Percentiles rank a stretch among this genome's conserved stretches.
Conservation (phyloP, 2,329 filamentous ascomycete genomes). For the Bipolaris oryzae region DNA sequence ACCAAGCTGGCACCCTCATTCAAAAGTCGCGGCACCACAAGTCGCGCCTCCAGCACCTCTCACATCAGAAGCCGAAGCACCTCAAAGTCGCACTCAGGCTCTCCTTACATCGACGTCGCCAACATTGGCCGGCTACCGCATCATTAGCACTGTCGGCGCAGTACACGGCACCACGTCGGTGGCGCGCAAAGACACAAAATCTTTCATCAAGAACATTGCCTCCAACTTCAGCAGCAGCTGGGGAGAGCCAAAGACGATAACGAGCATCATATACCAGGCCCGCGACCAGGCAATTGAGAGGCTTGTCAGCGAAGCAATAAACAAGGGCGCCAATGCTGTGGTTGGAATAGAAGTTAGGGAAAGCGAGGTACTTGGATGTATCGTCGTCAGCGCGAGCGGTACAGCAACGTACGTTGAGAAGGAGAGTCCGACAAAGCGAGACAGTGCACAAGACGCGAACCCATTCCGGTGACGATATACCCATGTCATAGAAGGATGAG, state of each 20-base stretch:
- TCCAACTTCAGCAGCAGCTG: conserved; percentile 27
- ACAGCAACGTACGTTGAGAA: conserved; percentile 42
- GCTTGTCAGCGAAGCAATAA: conserved; percentile 42
- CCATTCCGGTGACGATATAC: conserved; percentile 10
- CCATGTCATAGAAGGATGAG: not conserved
- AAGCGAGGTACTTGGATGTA: conserved; percentile 42
- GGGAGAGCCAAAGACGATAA: conserved; percentile 41
- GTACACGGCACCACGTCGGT: conserved; percentile 43
- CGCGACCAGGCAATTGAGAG: conserved; percentile 45
- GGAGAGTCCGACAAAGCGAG: conserved; percentile 25
- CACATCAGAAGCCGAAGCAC: conserved; percentile 31
- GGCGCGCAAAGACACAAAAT: conserved; percentile 43
- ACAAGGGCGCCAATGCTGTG: conserved; percentile 41
- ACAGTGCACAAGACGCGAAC: conserved; percentile 29
- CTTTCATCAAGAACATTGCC: conserved; percentile 40
- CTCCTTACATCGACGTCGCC: conserved; percentile 39
- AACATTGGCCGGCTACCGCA: conserved; percentile 35
- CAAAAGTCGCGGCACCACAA: conserved; percentile 21
- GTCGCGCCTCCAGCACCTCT: conserved; percentile 12
- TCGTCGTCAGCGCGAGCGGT: conserved; percentile 42
- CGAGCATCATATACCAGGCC: conserved; percentile 40
- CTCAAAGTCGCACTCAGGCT: conserved; percentile 35
- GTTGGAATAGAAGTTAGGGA: conserved; percentile 40
- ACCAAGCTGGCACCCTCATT: conserved; percentile 34
- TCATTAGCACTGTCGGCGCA: conserved; percentile 35